Conservation (phyloP, 352 stramenopile genomes). For the Salisapilia sapeloensis region DNA sequence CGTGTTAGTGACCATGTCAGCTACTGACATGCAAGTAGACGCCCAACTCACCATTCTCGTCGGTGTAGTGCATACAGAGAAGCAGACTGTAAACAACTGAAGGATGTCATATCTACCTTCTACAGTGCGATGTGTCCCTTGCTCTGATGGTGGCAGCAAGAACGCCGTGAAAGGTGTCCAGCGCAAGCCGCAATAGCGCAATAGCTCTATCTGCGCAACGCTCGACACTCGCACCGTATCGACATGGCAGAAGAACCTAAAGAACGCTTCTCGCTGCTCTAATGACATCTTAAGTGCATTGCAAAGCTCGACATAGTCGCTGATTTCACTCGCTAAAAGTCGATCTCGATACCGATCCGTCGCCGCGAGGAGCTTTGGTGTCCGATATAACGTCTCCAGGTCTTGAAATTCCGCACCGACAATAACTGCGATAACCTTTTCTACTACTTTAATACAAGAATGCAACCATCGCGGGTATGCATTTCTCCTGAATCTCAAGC, state of each 20-base stretch:
- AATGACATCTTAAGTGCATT: slow-evolving; percentile 30
- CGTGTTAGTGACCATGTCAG: too few relatives aligned
- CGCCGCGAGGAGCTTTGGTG: too few relatives aligned
- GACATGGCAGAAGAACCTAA: slow-evolving; percentile 40
- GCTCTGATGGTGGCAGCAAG: slow-evolving; percentile 13
- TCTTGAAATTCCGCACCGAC: too few relatives aligned
- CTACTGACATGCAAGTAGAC: too few relatives aligned
- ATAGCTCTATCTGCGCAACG: slow-evolving; percentile 23
- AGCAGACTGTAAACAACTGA: slow-evolving; percentile 27
- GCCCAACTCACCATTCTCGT: slow-evolving; percentile 6
- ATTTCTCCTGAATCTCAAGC: too few relatives aligned
- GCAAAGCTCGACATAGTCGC: slow-evolving; percentile 30
- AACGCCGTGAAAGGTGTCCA: slow-evolving; percentile 11
- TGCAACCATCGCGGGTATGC: too few relatives aligned
- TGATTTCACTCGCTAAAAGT: slow-evolving; percentile 34
- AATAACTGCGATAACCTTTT: too few relatives aligned
- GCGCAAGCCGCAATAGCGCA: slow-evolving; percentile 35
- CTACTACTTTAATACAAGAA: too few relatives aligned
- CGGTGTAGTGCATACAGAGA: slow-evolving; percentile 40
- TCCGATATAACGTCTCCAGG: too few relatives aligned
- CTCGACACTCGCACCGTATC: slow-evolving; percentile 35
- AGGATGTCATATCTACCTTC: slow-evolving; percentile 28
- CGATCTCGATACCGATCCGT: slow-evolving; percentile 59
- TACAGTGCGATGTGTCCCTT: slow-evolving; percentile 16
- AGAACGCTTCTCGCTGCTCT: slow-evolving; percentile 33